Base-by-base conservation (phyloP, 441 rosid genomes). In the Geranium incanum region DNA sequence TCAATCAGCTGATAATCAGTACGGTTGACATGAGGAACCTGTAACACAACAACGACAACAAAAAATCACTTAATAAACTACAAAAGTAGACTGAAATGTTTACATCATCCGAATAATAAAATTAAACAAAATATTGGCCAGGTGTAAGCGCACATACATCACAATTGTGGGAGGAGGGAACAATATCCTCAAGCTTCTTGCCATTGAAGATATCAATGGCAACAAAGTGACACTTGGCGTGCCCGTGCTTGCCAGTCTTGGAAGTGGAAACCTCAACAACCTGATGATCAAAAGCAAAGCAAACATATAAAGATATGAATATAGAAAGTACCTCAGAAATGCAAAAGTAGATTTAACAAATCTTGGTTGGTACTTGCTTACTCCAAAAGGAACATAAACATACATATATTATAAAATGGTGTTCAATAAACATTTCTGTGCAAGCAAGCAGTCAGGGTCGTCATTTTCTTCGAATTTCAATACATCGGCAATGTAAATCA, bases 181-280 rank as follows among this genome's bases (percentile, higher is more conserved):
- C 99, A 55, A 90, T 94, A 85, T 94, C 97, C 74, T 94, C 97
- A 3, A 94, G 94, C 85, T 89, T 94, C 86, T 92, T 92, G 57
- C 84, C 90, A 75, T 81, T 95, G 83, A 94, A 94, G 74, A 94
- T 94, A 73, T 92, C 99, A 75, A 94, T 90, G 9, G 73, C 99
- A 55, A 92, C 96, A 71, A 95, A 95, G 81, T 95, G 99, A 72
- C 99, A 95, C 74, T 90, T 90, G 0, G 99, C 97, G 45, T 95
- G 99, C 70, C 97, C 97, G n/a, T 92, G 99, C 90, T 92, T 94
- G 5, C 99, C 97, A 0, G 94, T 90, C 79, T 94, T 92, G 19
- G 99, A 95, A 16, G 97, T 92, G 0, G 97, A 95, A 76, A 92
- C 97, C 75, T 95, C 96, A 63, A 89, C 94, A 39, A 94, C 99